Evolutionary conservation across 345 rosid genomes (phyloP).

Genomic region (Laguncularia racemosa): DNA sequence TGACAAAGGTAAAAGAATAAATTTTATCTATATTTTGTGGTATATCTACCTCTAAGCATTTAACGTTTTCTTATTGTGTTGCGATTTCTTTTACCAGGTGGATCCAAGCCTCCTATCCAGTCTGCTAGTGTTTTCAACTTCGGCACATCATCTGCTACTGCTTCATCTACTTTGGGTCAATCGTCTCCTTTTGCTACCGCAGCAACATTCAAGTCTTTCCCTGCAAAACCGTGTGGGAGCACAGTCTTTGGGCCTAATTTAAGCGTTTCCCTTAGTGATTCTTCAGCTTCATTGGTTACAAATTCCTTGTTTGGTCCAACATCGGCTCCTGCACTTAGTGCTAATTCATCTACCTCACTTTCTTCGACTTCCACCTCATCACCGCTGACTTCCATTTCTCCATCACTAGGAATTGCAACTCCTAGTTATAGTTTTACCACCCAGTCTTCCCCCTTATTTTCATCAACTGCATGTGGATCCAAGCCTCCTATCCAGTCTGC

Average conservation of each 20-base stretch:
- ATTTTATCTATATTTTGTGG: background rate
- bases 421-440: too few species aligned
- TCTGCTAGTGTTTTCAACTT: constrained; percentile 9
- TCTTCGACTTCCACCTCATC: background rate
- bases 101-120: constrained; percentile 15
- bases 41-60: background rate
- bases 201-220: constrained; percentile 14
- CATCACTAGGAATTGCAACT: too few species aligned
- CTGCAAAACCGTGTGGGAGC: background rate
- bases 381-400: too few species aligned
- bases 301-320: constrained; percentile 3
- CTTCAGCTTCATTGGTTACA: constrained; percentile 5
- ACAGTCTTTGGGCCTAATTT: too few species aligned
- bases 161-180: constrained; percentile 11
- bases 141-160: constrained; percentile 6
- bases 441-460: too few species aligned
- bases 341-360: background rate
- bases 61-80: background rate
- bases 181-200: constrained; percentile 10
- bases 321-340: constrained; percentile 1
- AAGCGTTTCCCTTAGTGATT: too few species aligned
- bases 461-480: constrained; percentile 23
- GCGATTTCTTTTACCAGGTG: constrained; percentile 18
- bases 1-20: constrained; percentile 33
- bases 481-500: constrained; percentile 10